A percentile compares a stretch with the other conserved stretches of the same genome.
phyloP scores from a whole-genome alignment of 345 rosid species.

The Geranium rotundifolium region DNA sequence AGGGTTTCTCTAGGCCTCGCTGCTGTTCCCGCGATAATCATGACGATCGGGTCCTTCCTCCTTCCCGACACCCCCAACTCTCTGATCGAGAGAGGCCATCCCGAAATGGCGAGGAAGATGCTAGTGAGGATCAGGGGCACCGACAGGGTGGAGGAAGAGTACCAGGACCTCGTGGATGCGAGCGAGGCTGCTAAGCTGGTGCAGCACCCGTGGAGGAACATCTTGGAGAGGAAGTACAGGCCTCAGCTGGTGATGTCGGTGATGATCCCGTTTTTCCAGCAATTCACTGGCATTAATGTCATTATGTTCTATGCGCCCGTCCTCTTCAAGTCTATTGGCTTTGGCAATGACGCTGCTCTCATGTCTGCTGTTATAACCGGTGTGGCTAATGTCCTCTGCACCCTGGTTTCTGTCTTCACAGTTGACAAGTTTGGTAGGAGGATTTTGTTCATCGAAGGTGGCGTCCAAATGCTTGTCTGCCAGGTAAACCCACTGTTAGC shows the following conservation, averaged over 20 bases:
- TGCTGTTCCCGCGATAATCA: conserved; percentile 53
- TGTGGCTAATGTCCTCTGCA: conserved; percentile 47
- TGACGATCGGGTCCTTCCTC: conserved; percentile 47
- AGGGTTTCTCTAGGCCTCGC: conserved; percentile 61
- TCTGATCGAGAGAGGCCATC: conserved; percentile 51
- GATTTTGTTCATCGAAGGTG: conserved; percentile 63
- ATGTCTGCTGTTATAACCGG: conserved; percentile 61
- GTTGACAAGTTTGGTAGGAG: conserved; percentile 60
- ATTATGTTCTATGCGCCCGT: conserved; percentile 74
- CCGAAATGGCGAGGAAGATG: conserved; percentile 51
- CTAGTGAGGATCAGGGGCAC: conserved; percentile 48
- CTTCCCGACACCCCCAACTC: conserved; percentile 78
- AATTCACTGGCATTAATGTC: conserved; percentile 65
- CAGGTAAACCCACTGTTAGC: conserved; percentile 29
- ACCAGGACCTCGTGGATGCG: conserved; percentile 48
- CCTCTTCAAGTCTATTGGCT: conserved; percentile 60
- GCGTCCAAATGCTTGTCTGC: conserved; percentile 52
- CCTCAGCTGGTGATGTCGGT: conserved; percentile 46
- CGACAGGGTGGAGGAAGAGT: conserved; percentile 42
- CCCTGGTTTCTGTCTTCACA: conserved; percentile 39
- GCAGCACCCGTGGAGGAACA: conserved; percentile 57
- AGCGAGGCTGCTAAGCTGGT: conserved; percentile 49
- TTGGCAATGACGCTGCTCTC: conserved; percentile 57
- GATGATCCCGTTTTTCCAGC: conserved; percentile 63
- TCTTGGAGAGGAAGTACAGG: conserved; percentile 36